Base-by-base conservation (phyloP, 192 early-diverging fungal genomes). In the Linderina pennispora region DNA sequence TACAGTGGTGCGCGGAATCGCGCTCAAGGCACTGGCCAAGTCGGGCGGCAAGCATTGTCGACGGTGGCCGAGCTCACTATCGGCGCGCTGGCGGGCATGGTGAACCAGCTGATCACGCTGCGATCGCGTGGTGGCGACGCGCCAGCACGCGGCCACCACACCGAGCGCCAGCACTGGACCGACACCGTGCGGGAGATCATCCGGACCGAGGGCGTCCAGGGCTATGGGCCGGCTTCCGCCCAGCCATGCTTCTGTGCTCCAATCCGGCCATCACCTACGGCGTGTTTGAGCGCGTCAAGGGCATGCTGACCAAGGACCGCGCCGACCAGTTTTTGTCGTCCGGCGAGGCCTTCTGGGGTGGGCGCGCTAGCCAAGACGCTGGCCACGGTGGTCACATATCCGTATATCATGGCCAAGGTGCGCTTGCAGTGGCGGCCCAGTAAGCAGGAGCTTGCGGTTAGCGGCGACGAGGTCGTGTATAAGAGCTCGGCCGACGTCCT, bases 351-450 rank as follows among this genome's bases (percentile, higher is more conserved):
- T 99, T 99, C 52, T 71, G 87, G 58, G 81, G 90, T 25, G 94
- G n/a, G 92, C n/a, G 97, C 96, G 9, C 38, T 96, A 20, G 79
- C 88, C 26, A 99, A 99, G 55, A 91, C 93, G 0, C 62, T 99
- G 58, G 96, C 87, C 6, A 91, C 89, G 17, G 64, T 87, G 11
- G 56, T 86, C 40, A 88, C 82, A 14, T 90, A 98, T 52, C 94
- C 96, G 18, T 99, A 97, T 56, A 99, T 99, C 62, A 97, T 99
- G 96, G 96, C 96, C 35, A 99, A 99, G 55, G 91, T 97, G 17
- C 74, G 92, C 39, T 79, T 99, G 50, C 96, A 99, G 61, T 91
- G 87, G 85, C 87, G 83, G 53, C 86, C 85, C 19, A 77, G 84
- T 36, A 85, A 87, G 57, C 58, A 79, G 19, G 76, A 77, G 74